These are phyloP conservation scores for Solanum peruvianum DNA, from an alignment of 257 asterid genomes.

Conservation along the genomic window DNA sequence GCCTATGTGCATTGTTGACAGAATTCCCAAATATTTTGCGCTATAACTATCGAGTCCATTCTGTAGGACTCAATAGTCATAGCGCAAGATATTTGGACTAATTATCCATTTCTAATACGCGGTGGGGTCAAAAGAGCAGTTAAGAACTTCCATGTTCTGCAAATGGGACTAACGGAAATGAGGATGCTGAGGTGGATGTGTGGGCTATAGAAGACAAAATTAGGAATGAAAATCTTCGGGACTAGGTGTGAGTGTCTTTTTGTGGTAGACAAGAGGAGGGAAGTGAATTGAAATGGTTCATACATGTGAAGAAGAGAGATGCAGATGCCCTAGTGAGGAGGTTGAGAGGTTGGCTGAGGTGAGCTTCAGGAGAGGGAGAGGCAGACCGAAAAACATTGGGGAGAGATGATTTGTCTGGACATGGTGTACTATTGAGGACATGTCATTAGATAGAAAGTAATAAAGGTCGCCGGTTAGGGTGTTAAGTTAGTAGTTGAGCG, in stretches of 20 bases:
- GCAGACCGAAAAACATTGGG: not conserved
- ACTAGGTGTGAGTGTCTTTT: not conserved
- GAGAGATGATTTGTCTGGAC: not conserved
- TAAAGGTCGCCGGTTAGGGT: fast-evolving
- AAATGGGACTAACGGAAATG: not conserved
- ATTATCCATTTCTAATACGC: not conserved
- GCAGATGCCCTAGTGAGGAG: not conserved
- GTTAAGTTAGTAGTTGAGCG: not conserved
- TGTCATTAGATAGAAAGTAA: not conserved
- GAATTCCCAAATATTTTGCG: not conserved
- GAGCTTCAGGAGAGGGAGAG: not conserved
- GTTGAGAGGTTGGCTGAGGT: not conserved
- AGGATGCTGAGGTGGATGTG: not conserved
- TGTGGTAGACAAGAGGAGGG: not conserved
- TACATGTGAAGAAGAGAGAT: not conserved
- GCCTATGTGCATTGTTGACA: not conserved
- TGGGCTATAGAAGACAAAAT: not conserved
- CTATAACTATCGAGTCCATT: not conserved
- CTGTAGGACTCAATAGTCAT: not conserved
- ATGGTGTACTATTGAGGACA: not conserved
- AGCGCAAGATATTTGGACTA: not conserved
- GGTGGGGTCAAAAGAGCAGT: not conserved
- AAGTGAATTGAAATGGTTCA: not conserved
- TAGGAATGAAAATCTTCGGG: not conserved
- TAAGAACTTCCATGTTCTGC: not conserved